phyloP scores from a whole-genome alignment of 352 stramenopile species.

The Phytophthora pini region DNA sequence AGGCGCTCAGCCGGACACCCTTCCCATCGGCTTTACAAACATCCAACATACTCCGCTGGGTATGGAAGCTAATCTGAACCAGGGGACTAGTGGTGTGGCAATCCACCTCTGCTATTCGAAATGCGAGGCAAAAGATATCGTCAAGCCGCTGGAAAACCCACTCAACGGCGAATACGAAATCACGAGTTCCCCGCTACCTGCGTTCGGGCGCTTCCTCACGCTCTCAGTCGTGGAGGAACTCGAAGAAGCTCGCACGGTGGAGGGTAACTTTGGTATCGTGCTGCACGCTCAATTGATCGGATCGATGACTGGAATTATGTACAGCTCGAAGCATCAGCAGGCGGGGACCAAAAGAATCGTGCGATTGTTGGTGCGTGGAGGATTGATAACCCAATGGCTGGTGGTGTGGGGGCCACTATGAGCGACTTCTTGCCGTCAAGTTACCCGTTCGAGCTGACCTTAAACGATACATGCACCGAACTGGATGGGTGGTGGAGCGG shows the following conservation, averaged over 20 bases:
- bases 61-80: constrained; percentile 89
- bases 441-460: constrained; percentile 70
- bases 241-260: constrained; percentile 48
- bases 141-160: constrained; percentile 61
- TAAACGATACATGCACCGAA: constrained; percentile 62
- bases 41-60: constrained; percentile 86
- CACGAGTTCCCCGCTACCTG: constrained; percentile 40
- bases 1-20: constrained; percentile 56
- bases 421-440: constrained; percentile 70
- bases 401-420: constrained; percentile 45
- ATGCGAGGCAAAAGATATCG: constrained; percentile 54
- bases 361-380: constrained; percentile 74
- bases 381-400: constrained; percentile 44
- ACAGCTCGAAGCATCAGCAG: constrained; percentile 40
- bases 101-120: constrained; percentile 84
- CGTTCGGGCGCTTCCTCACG: constrained; percentile 64
- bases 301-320: constrained; percentile 66
- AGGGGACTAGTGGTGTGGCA: constrained; percentile 72
- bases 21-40: constrained; percentile 81
- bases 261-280: constrained; percentile 81
- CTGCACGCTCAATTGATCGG: constrained; percentile 66
- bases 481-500: constrained; percentile 84
- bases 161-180: constrained; percentile 88
- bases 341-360: constrained; percentile 30
- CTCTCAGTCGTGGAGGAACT: constrained; percentile 69